These are phyloP conservation scores for Fusarium staphyleae DNA, from an alignment of 2,329 filamentous ascomycete genomes.

Conservation along the genomic window DNA sequence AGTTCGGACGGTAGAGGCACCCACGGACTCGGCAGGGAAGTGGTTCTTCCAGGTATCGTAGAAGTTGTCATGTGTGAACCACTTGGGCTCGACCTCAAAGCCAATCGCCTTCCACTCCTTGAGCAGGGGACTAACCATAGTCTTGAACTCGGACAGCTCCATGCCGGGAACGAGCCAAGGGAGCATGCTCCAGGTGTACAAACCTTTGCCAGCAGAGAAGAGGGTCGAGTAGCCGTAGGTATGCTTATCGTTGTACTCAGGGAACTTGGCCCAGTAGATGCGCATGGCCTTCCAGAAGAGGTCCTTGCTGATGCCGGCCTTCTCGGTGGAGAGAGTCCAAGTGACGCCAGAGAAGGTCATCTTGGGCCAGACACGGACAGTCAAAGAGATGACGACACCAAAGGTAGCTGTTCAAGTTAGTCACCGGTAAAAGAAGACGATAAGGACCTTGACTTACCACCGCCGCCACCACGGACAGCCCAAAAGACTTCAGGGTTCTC, in stretches of 20 bases:
- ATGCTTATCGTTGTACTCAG: constrained; percentile 41
- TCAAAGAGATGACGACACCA: constrained; percentile 51
- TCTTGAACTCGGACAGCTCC: constrained; percentile 44
- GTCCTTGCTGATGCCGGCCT: constrained; percentile 40
- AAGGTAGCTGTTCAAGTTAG: constrained; percentile 49
- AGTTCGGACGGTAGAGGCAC: constrained; percentile 37
- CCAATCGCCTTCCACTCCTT: constrained; percentile 41
- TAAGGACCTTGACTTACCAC: neutral
- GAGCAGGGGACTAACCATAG: constrained; percentile 44
- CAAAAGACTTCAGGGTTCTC: constrained; percentile 58
- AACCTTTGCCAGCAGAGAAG: constrained; percentile 23
- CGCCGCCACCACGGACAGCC: constrained; percentile 57
- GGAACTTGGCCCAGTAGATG: constrained; percentile 45
- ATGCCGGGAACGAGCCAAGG: constrained; percentile 49
- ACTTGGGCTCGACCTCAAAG: constrained; percentile 40
- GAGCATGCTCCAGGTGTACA: constrained; percentile 41
- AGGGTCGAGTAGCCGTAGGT: constrained; percentile 42
- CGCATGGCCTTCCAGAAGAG: constrained; percentile 46
- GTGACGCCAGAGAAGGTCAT: constrained; percentile 44
- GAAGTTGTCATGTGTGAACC: constrained; percentile 47
- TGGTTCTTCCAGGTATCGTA: constrained; percentile 49
- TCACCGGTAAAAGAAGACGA: too few relatives aligned
- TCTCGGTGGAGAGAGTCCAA: constrained; percentile 47
- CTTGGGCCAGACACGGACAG: constrained; percentile 46
- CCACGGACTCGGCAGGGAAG: constrained; percentile 46